A percentile compares a stretch with the other conserved stretches of the same genome.
phyloP scores from a whole-genome alignment of 2,329 filamentous ascomycete genomes.

The Penicillium olsonii region DNA sequence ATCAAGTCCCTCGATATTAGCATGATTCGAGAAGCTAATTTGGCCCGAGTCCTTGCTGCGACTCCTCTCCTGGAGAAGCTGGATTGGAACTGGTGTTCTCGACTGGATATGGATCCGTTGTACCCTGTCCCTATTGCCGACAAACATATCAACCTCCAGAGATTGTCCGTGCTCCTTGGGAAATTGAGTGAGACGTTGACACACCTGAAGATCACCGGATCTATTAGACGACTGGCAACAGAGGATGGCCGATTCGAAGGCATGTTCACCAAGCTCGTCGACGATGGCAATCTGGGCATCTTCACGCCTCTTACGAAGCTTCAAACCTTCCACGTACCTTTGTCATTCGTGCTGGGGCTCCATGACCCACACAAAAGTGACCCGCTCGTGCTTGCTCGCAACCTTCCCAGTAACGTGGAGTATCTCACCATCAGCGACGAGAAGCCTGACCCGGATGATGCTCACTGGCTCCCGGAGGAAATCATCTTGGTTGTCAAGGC shows the following conservation, averaged over 20 bases:
- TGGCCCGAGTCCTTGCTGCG: neutral
- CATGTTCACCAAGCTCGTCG: neutral
- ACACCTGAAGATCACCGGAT: neutral
- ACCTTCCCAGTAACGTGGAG: neutral
- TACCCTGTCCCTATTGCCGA: neutral
- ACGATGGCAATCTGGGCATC: neutral
- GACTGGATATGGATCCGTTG: neutral
- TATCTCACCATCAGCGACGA: neutral
- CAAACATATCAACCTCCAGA: neutral
- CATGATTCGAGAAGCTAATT: neutral
- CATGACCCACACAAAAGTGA: neutral
- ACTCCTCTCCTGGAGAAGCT: neutral
- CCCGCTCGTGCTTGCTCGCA: neutral
- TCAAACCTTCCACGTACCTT: neutral
- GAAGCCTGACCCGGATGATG: neutral
- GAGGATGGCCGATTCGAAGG: neutral
- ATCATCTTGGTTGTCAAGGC: neutral
- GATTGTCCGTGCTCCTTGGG: neutral
- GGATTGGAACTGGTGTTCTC: neutral
- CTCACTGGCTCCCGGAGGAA: neutral
- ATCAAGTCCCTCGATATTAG: neutral
- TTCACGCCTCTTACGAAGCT: neutral
- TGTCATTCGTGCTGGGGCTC: neutral
- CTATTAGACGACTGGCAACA: neutral
- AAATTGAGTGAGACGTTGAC: neutral